A percentile compares a stretch with the other conserved stretches of the same genome.
Evolutionary conservation across 495 filamentous ascomycete species (phyloP).

Genomic region (Pseudevernia furfuracea): DNA sequence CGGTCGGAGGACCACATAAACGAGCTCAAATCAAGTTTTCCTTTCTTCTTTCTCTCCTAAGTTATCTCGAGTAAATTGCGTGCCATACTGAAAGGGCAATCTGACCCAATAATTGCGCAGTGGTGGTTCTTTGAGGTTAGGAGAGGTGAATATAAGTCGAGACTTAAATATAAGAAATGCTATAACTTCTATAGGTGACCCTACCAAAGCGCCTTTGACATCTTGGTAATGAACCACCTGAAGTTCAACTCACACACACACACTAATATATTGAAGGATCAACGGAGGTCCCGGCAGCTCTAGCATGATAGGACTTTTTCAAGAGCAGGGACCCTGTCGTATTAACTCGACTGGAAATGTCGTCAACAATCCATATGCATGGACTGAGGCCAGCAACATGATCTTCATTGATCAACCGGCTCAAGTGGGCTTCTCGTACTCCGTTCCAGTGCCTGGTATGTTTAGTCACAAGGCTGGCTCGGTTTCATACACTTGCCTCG

Average conservation of each 20-base stretch:
- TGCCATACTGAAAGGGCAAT: neutral
- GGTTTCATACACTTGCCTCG: neutral
- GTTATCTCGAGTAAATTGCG: neutral
- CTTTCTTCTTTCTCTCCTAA: neutral
- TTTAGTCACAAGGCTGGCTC: conserved; percentile 25
- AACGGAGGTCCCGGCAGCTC: conserved; percentile 53
- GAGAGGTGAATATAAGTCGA: too few species aligned
- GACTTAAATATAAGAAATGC: too few species aligned
- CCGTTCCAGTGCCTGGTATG: conserved; percentile 31
- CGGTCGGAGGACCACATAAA: neutral
- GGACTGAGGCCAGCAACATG: conserved; percentile 39
- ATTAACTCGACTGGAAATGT: conserved; percentile 45
- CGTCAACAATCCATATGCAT: conserved; percentile 43
- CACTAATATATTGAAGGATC: conserved; percentile 30
- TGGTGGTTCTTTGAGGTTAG: conserved; percentile 48
- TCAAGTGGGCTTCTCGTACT: conserved; percentile 56
- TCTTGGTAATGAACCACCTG: conserved; percentile 31
- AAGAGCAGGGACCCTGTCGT: conserved; percentile 56
- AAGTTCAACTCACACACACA: neutral
- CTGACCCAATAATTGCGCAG: neutral
- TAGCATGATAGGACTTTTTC: conserved; percentile 55
- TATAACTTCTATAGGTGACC: too few species aligned
- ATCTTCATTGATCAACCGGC: conserved; percentile 58
- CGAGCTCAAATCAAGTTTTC: neutral
- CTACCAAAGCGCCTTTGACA: conserved; percentile 42